Evolutionary conservation across 495 filamentous ascomycete species (phyloP).

Genomic region (Astrothelium subdiscretum): DNA sequence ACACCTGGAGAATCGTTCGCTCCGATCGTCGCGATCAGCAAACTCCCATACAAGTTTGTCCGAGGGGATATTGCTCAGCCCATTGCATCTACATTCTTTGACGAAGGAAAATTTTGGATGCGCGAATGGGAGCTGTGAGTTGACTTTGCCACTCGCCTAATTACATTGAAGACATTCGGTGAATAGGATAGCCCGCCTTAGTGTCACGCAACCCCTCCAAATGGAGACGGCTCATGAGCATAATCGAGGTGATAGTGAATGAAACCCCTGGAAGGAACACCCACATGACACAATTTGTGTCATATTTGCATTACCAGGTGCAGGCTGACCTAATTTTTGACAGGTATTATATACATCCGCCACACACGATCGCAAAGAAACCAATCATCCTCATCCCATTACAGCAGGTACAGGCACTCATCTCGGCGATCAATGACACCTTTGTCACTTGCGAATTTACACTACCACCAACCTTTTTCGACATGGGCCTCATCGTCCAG

Average conservation of each 20-base stretch:
- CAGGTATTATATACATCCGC: conserved; percentile 59
- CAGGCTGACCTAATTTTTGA: neutral
- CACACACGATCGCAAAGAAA: conserved; percentile 29
- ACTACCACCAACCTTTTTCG: conserved; percentile 37
- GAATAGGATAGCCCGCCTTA: neutral
- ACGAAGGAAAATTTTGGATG: conserved; percentile 44
- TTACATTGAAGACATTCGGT: neutral
- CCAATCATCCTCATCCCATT: conserved; percentile 54
- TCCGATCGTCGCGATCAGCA: conserved; percentile 45
- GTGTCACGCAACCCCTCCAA: neutral
- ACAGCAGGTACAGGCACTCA: conserved; percentile 45
- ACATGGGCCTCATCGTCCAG: conserved; percentile 39
- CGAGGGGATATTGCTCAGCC: conserved; percentile 32
- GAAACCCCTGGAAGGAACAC: neutral
- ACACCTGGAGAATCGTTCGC: conserved; percentile 36
- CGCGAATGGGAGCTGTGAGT: conserved; percentile 68
- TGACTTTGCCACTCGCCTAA: neutral
- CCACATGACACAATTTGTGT: neutral
- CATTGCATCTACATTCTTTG: conserved; percentile 45
- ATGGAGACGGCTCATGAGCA: neutral
- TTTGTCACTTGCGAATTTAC: conserved; percentile 33
- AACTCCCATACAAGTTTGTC: conserved; percentile 51
- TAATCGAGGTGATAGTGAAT: neutral
- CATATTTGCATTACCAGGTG: neutral
- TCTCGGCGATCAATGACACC: conserved; percentile 46